A percentile compares a stretch with the other conserved stretches of the same genome.
Conservation (phyloP, 2,329 filamentous ascomycete genomes). For the Elsinoe batatas region DNA sequence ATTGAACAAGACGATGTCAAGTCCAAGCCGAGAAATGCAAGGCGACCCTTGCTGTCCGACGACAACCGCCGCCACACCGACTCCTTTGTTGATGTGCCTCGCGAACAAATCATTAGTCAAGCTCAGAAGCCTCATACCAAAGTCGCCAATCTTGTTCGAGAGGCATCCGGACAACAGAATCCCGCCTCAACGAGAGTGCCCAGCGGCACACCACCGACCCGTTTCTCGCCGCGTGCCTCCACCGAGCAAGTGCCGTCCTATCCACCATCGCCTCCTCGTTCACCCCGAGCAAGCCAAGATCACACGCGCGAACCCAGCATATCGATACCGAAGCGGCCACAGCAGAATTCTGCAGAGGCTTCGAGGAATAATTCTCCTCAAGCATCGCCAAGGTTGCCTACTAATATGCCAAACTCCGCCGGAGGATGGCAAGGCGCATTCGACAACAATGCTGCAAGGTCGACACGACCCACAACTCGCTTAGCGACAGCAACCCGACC, state of each 20-base stretch:
- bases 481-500: slow-evolving; percentile 19
- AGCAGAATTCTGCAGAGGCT: slow-evolving; percentile 12
- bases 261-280: slow-evolving; percentile 13
- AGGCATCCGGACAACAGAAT: neutral
- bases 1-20: slow-evolving; percentile 25
- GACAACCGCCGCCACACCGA: slow-evolving; percentile 11
- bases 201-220: slow-evolving; percentile 3
- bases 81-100: slow-evolving; percentile 2
- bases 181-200: neutral
- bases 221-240: slow-evolving; percentile 7
- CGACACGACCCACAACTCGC: slow-evolving; percentile 21
- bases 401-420: neutral
- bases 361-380: slow-evolving; percentile 13
- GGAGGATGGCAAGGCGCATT: slow-evolving; percentile 14
- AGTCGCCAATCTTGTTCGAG: slow-evolving; percentile 9
- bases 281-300: slow-evolving; percentile 14
- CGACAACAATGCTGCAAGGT: slow-evolving; percentile 21
- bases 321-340: neutral
- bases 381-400: neutral
- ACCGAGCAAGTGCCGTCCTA: neutral
- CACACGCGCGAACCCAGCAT: slow-evolving; percentile 5
- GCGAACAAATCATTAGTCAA: slow-evolving; percentile 2
- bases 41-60: slow-evolving; percentile 6
- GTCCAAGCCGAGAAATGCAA: neutral
- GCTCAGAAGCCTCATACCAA: slow-evolving; percentile 12